A percentile compares a stretch with the other conserved stretches of the same genome.
Conservation (phyloP, 139 green algal species). For the Asterochloris sp. region DNA sequence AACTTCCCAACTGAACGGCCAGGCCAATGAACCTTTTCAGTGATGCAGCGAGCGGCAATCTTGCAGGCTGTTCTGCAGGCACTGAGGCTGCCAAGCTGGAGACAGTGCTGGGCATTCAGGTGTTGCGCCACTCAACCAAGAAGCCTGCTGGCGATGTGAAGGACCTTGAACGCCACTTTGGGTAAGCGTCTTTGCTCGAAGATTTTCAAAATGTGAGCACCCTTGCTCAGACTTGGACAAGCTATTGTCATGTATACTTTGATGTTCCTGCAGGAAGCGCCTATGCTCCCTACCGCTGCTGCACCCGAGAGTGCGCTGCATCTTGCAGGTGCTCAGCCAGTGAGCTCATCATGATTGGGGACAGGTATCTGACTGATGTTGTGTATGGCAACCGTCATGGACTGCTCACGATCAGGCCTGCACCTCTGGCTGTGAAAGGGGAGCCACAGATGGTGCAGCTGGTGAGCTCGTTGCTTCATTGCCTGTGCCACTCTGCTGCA, state of each 20-base stretch:
- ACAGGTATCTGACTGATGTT: constrained; percentile 88
- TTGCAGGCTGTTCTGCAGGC: constrained; percentile 38
- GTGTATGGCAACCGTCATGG: constrained; percentile 86
- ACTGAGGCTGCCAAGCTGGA: constrained; percentile 76
- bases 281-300: not conserved
- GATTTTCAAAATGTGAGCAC: not conserved
- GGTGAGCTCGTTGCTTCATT: constrained; percentile 26
- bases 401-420: constrained; percentile 79
- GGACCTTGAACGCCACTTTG: constrained; percentile 69
- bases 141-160: constrained; percentile 71
- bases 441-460: constrained; percentile 62
- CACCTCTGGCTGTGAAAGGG: constrained; percentile 58
- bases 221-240: not conserved
- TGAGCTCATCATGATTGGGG: constrained; percentile 79
- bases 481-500: not conserved
- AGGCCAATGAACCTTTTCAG: no score
- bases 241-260: not conserved
- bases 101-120: constrained; percentile 62
- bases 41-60: no score
- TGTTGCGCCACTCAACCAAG: constrained; percentile 82
- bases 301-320: not conserved
- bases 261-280: not conserved
- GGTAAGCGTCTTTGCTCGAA: constrained; percentile 24
- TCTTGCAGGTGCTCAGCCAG: constrained; percentile 49
- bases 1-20: no score